Conservation (phyloP, 352 stramenopile species). For the Plasmopara viticola region DNA sequence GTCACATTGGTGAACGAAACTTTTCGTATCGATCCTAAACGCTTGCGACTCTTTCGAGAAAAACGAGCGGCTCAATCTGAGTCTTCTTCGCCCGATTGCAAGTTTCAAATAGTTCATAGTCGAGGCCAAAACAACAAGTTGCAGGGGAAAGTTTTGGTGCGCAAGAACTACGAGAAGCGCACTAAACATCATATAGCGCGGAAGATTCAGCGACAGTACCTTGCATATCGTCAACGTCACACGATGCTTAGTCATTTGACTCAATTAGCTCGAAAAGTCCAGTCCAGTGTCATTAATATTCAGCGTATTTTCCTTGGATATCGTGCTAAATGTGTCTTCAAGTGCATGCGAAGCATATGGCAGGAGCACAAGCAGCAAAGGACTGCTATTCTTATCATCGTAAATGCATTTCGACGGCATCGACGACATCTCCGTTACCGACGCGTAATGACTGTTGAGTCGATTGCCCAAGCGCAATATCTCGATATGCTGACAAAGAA, state of each 20-base stretch:
- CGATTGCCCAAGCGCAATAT: conserved; percentile 45
- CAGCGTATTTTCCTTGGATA: conserved; percentile 50
- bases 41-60: conserved; percentile 30
- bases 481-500: conserved; percentile 39
- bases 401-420: conserved; percentile 40
- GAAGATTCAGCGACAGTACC: conserved; percentile 55
- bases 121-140: conserved; percentile 41
- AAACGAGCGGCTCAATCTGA: conserved; percentile 28
- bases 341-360: conserved; percentile 13
- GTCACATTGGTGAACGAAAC: background rate
- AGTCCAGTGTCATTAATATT: conserved; percentile 36
- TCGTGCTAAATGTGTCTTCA: conserved; percentile 33
- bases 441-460: conserved; percentile 50
- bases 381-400: conserved; percentile 29
- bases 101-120: conserved; percentile 17
- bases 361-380: conserved; percentile 20
- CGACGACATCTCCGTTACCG: conserved; percentile 37
- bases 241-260: conserved; percentile 30
- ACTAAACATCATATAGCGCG: conserved; percentile 36
- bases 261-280: conserved; percentile 26
- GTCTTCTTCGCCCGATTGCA: conserved; percentile 23
- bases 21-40: conserved; percentile 28
- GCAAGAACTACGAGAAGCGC: conserved; percentile 31
- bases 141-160: conserved; percentile 38
- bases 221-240: conserved; percentile 30